These are phyloP conservation scores for Tetradesmus lagerheimii DNA, from an alignment of 139 green algal species.

Conservation along the genomic window DNA sequence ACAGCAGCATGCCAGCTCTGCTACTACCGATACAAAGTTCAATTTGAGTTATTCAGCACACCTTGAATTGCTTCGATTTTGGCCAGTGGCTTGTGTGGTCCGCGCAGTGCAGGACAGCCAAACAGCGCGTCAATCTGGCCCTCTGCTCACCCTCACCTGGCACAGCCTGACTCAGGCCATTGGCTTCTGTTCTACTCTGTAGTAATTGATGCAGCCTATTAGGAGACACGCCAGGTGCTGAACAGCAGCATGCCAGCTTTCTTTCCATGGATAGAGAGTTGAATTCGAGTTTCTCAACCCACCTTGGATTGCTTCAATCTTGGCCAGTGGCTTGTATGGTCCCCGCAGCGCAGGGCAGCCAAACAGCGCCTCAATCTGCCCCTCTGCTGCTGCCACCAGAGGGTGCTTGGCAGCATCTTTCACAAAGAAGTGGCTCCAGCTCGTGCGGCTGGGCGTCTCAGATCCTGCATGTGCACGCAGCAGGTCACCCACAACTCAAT, in stretches of 20 bases:
- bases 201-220: too few species aligned
- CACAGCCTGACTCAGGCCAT: too few species aligned
- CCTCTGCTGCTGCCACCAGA: constrained; percentile 57
- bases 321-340: constrained; percentile 37
- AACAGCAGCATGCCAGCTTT: too few species aligned
- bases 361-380: constrained; percentile 58
- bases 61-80: constrained; percentile 52
- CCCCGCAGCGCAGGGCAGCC: constrained; percentile 49
- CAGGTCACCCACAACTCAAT: not conserved
- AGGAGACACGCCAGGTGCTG: too few species aligned
- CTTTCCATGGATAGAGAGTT: too few species aligned
- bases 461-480: constrained; percentile 50
- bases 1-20: too few species aligned
- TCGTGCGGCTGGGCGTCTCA: constrained; percentile 74
- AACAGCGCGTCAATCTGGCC: constrained; percentile 59
- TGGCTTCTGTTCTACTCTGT: too few species aligned
- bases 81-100: constrained; percentile 38
- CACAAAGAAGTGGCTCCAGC: constrained; percentile 75
- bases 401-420: constrained; percentile 46
- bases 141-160: too few species aligned
- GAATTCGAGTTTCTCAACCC: too few species aligned
- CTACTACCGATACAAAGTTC: too few species aligned
- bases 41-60: too few species aligned
- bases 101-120: constrained; percentile 46
- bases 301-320: constrained; percentile 50